A percentile compares a stretch with the other conserved stretches of the same genome.
These are phyloP conservation scores for Trichosporon inkin DNA, from an alignment of 1,284 basidiomycete genomes.

Conservation along the genomic window DNA sequence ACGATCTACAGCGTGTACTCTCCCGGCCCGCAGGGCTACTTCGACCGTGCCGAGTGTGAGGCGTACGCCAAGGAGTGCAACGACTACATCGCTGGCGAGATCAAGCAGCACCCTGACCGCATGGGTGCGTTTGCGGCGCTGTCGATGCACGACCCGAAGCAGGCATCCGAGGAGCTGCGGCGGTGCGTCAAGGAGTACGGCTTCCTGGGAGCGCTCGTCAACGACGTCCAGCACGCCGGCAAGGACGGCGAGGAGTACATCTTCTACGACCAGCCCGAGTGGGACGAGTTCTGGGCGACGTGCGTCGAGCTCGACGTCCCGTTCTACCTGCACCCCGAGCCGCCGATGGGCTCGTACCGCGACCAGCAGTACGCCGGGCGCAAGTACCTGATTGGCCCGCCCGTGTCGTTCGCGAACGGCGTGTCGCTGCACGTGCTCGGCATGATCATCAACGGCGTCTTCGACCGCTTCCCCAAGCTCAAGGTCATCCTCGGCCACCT, in stretches of 20 bases:
- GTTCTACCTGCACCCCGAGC: constrained; percentile 46
- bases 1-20: constrained; percentile 26
- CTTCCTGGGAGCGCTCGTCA: constrained; percentile 33
- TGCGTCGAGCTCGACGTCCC: constrained; percentile 43
- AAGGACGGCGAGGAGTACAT: constrained; percentile 27
- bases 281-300: constrained; percentile 39
- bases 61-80: constrained; percentile 22
- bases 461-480: constrained; percentile 47
- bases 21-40: constrained; percentile 22
- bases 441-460: constrained; percentile 47
- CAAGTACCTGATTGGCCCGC: constrained; percentile 42
- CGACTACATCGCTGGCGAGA: constrained; percentile 30
- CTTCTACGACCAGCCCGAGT: constrained; percentile 36
- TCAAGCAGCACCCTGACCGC: constrained; percentile 34
- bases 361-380: constrained; percentile 40
- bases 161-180: constrained; percentile 38
- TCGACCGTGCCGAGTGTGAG: constrained; percentile 23
- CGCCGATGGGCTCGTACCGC: constrained; percentile 40
- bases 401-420: constrained; percentile 43
- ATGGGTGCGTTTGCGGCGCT: constrained; percentile 45
- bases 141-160: constrained; percentile 44
- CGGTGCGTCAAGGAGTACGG: constrained; percentile 39
- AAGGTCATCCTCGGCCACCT: constrained; percentile 47
- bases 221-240: constrained; percentile 33
- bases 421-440: constrained; percentile 43